Percentiles rank a stretch among this genome's conserved stretches.
Conservation (phyloP, 306 rosid species). For the Prunus davidiana region DNA sequence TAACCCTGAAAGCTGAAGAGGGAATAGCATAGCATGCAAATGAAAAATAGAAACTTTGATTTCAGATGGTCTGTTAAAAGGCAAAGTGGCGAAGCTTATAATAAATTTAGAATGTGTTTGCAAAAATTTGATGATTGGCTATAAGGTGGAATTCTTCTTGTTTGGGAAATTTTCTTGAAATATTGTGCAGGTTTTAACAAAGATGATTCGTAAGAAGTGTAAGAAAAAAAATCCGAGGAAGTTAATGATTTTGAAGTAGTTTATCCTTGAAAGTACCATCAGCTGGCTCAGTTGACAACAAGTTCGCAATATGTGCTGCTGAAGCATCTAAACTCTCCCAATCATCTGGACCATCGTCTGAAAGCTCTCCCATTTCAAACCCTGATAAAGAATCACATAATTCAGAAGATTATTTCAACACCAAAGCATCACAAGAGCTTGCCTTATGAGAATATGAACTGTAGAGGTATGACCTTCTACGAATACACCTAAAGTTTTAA, state of each 20-base stretch:
- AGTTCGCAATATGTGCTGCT: conserved; percentile 87
- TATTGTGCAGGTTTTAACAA: background rate
- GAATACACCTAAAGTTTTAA: too few species aligned
- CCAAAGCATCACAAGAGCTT: background rate
- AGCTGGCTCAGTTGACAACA: conserved; percentile 93
- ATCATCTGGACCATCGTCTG: conserved; percentile 91
- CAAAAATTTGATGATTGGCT: too few species aligned
- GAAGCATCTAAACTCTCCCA: conserved; percentile 99
- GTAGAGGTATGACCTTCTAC: background rate
- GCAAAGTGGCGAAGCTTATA: too few species aligned
- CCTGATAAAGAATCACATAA: conserved; percentile 48
- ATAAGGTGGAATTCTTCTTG: too few species aligned
- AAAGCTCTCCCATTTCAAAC: conserved; percentile 94
- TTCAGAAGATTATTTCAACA: conserved; percentile 8
- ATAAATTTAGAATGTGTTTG: too few species aligned
- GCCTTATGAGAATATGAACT: background rate
- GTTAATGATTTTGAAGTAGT: background rate
- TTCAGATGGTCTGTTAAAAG: too few species aligned
- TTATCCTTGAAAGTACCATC: conserved; percentile 56
- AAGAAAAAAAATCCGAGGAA: background rate
- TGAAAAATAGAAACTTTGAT: too few species aligned
- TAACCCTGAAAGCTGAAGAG: too few species aligned
- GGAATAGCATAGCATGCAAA: too few species aligned
- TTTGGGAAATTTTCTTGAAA: too few species aligned
- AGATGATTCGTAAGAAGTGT: background rate